Evolutionary conservation across 2,329 filamentous ascomycete genomes (phyloP), one percentile per base, ranked within the genome.

Genomic region (Karstenula rhodostoma): DNA sequence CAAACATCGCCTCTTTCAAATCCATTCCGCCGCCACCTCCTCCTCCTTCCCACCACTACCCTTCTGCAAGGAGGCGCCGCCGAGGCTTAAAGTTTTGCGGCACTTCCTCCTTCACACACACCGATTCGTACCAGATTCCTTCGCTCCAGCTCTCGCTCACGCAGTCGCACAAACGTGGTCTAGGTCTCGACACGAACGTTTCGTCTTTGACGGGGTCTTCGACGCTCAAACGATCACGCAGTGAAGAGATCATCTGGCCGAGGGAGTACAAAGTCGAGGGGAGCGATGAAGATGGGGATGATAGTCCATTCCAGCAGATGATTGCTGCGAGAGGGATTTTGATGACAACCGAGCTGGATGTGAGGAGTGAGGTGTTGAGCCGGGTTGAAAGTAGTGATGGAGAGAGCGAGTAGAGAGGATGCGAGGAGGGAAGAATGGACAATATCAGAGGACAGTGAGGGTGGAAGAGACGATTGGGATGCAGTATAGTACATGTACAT

Each of bases 1-100:
- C 68, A 2, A 69, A 67, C 43, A 57, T 73, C 27, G 70, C 71
- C 1, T 67, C 63, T 43, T 60, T 74, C 32, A 65, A 65, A 9
- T 59, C 65, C 7, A 66, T 62, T 3, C 13, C 60, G 67, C 15
- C 56, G 58, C 25, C 57, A 64, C 50, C 64, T 64, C 49, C 62
- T 62, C 19, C 43, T 61, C 9, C 27, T 54, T 51, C 44, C 2
- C 32, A 22, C 40, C 37, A 47, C 25, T 43, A 54, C 52, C 23
- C 35, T 32, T 7, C 13, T 33, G 27, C 17, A 7, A 47, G 27
- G 19, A 40, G 56, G 23, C 56, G 47, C 13, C 52, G 42, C n/a
- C 40, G 27, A 22, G 23, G 35, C 12, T n/a, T 27, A 8, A 55
- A 35, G 17, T 46, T 42, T n/a, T 42, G 27, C 29, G 27, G 52